These are phyloP conservation scores for Orbilia brochopaga DNA, from an alignment of 2,329 filamentous ascomycete genomes.

Conservation along the genomic window DNA sequence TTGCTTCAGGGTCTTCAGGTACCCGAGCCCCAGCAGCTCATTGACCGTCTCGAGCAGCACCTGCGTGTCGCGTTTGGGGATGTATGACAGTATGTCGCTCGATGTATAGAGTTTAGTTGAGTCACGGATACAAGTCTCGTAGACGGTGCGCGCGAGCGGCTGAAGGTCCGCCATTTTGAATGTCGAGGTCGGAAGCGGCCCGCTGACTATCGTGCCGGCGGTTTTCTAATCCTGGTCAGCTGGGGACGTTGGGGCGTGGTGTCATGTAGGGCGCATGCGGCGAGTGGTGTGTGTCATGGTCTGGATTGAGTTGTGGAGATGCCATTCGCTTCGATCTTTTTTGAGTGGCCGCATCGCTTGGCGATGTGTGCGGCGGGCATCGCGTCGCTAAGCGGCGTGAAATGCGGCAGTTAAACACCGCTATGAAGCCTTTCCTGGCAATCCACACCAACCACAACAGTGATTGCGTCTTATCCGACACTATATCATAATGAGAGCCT, in stretches of 20 bases:
- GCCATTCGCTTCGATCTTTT: background rate
- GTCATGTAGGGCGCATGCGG: background rate
- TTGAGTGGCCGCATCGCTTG: too few relatives aligned
- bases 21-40: slow-evolving; percentile 52
- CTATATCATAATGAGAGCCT: too few relatives aligned
- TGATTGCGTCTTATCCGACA: too few relatives aligned
- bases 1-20: slow-evolving; percentile 53
- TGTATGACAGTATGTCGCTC: slow-evolving; percentile 20
- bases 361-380: too few relatives aligned
- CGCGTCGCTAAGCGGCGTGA: too few relatives aligned
- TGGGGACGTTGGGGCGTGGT: too few relatives aligned
- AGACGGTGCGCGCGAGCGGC: slow-evolving; percentile 29
- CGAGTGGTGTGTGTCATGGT: background rate
- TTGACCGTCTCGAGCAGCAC: slow-evolving; percentile 49
- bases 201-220: background rate
- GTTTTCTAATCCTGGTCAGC: background rate
- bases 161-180: slow-evolving; percentile 45
- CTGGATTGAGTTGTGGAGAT: background rate
- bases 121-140: slow-evolving; percentile 35
- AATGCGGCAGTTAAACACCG: too few relatives aligned
- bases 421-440: too few relatives aligned
- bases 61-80: slow-evolving; percentile 33
- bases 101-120: slow-evolving; percentile 34
- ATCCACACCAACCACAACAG: too few relatives aligned
- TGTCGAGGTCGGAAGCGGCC: background rate